Percentiles rank a stretch among this genome's conserved stretches.
These are phyloP conservation scores for Umbilicus rupestris DNA, from an alignment of 164 flowering plant species.

Conservation along the genomic window DNA sequence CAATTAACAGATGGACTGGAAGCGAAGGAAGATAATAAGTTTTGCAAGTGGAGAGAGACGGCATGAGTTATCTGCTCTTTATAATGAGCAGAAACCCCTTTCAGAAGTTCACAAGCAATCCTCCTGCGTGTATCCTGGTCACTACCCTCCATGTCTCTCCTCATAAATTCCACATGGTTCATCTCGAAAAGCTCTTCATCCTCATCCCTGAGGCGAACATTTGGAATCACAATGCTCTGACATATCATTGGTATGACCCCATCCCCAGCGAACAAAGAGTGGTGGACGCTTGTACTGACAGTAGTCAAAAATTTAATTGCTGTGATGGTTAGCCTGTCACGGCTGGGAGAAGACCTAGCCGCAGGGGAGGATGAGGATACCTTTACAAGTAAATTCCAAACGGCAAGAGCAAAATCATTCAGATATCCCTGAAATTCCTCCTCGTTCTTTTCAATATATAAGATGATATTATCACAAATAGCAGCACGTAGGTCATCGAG, in stretches of 20 bases:
- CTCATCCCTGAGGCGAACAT: slow-evolving; percentile 78
- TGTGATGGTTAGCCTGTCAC: slow-evolving; percentile 61
- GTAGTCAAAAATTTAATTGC: slow-evolving; percentile 83
- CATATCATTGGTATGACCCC: slow-evolving; percentile 57
- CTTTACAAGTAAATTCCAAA: slow-evolving; percentile 56
- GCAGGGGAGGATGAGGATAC: slow-evolving; percentile 35
- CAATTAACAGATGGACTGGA: slow-evolving; percentile 63
- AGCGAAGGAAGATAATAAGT: slow-evolving; percentile 42
- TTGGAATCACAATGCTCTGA: slow-evolving; percentile 76
- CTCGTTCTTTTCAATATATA: slow-evolving; percentile 87
- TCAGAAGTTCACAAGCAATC: slow-evolving; percentile 87
- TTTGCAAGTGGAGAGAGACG: slow-evolving; percentile 55
- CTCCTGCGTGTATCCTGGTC: slow-evolving; percentile 92
- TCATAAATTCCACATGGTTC: slow-evolving; percentile 79
- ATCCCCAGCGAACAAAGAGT: slow-evolving; percentile 47
- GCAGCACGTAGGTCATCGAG: slow-evolving; percentile 79
- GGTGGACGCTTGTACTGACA: slow-evolving; percentile 74
- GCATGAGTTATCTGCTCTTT: slow-evolving; percentile 49
- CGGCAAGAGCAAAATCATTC: slow-evolving; percentile 59
- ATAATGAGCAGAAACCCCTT: slow-evolving; percentile 75
- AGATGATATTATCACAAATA: slow-evolving; percentile 80
- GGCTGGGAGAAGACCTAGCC: background rate
- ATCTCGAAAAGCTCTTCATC: slow-evolving; percentile 92
- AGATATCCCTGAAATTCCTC: slow-evolving; percentile 68
- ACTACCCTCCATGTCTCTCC: slow-evolving; percentile 95